phyloP scores from a whole-genome alignment of 306 rosid species.

The Cicer arietinum region DNA sequence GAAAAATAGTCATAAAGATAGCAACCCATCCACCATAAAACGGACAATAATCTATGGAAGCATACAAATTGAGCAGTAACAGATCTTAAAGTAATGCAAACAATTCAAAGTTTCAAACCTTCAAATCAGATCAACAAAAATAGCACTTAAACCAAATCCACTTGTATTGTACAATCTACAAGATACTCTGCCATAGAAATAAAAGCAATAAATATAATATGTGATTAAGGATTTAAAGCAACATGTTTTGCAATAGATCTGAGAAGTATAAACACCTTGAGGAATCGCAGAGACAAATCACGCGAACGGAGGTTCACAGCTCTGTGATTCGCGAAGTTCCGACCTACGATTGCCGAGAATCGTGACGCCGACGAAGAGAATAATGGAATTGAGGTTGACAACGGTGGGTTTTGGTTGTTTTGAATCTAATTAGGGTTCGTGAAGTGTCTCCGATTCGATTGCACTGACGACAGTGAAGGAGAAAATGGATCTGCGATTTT shows the following conservation, averaged over 20 bases:
- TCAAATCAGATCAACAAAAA: slow-evolving; percentile 15
- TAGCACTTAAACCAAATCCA: background rate
- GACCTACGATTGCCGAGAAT: background rate
- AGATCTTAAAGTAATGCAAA: background rate
- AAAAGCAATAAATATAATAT: background rate
- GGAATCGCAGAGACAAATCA: slow-evolving; percentile 8
- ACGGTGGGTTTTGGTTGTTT: background rate
- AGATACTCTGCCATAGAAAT: background rate
- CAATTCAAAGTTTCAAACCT: slow-evolving; percentile 20
- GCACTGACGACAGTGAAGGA: background rate
- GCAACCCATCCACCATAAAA: background rate
- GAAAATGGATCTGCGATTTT: background rate
- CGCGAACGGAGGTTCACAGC: slow-evolving; percentile 1
- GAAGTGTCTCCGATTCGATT: background rate
- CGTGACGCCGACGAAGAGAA: background rate
- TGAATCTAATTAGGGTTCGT: slow-evolving; percentile 6
- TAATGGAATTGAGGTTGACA: background rate
- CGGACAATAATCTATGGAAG: background rate
- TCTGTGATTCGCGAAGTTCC: background rate
- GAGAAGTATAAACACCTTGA: slow-evolving; percentile 7
- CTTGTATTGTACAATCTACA: background rate
- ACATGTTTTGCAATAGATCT: background rate
- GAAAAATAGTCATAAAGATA: background rate
- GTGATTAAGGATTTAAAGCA: background rate
- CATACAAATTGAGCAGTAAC: slow-evolving; percentile 9